Evolutionary conservation across 345 rosid genomes (phyloP), one percentile per base, ranked within the genome.

Genomic region (Citrus reticulata): DNA sequence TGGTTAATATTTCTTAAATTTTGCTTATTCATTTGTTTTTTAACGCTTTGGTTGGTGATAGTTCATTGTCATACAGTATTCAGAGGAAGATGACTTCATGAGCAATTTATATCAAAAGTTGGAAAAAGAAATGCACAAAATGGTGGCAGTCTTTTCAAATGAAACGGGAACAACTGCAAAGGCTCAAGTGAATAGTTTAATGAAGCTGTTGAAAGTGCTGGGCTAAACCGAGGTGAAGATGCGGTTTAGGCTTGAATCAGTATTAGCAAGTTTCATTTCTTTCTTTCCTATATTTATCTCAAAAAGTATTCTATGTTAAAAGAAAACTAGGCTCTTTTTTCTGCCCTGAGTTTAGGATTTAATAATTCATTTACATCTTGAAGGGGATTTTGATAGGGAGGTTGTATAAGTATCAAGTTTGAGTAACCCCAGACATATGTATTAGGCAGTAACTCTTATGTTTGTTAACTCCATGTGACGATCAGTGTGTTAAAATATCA

Each of bases 311-410:
- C 24, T 75, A 55, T 84, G 82, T 81, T 24, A 14, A 5, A 54
- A 58, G 14, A 73, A 76, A 75, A 80, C 70, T 83, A 77, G 87
- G 82, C 81, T 58, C 70, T 66, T 81, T 87, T 83, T 81, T 76
- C 58, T 81, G 87, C 63, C 87, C 89, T 82, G 86, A 78, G 22
- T 67, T 51, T 78, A 71, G 85, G 74, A 67, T 75, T 67, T 81
- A 69, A 57, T 77, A 57, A 77, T 74, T 79, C 70, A 61, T 84
- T 79, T 84, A 68, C 34, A 32, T 68, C 46, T 75, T 73, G 66
- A 73, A 75, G 80, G 68, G 81, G 80, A 64, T 81, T 76, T 83
- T 84, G 75, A 63, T 73, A 72, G 84, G 73, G 76, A 34, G 6
- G 37, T 34, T 5, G 37, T 34, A 34, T 5, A 34, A 34, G 37